Conservation (phyloP, 768 basidiomycete species). For the Serendipita sp. region DNA sequence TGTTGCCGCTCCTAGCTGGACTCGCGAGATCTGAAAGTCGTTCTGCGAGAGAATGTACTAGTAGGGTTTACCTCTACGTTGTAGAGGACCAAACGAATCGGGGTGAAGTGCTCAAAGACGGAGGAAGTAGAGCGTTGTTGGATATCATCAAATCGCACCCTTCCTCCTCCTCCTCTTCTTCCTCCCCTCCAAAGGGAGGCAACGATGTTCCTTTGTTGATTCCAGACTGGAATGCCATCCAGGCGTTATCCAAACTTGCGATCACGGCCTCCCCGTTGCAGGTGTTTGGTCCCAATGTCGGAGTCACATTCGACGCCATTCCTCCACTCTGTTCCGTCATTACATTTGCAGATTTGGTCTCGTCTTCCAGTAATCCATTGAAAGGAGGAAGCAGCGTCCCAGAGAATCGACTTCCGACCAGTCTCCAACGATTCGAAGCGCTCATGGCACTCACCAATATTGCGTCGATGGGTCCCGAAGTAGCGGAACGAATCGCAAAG, state of each 20-base stretch:
- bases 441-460: constrained; percentile 95
- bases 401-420: background rate
- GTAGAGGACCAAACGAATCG: constrained; percentile 65
- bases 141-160: constrained; percentile 27
- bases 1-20: constrained; percentile 42
- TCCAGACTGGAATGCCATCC: constrained; percentile 46
- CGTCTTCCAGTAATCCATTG: background rate
- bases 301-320: constrained; percentile 65
- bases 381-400: too few relatives aligned
- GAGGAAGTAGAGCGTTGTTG: constrained; percentile 53
- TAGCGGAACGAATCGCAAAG: constrained; percentile 47
- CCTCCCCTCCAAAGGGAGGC: background rate
- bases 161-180: background rate
- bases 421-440: constrained; percentile 74
- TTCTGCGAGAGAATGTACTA: constrained; percentile 40
- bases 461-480: constrained; percentile 53
- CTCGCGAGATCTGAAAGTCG: constrained; percentile 38
- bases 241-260: constrained; percentile 81
- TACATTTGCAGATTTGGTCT: background rate
- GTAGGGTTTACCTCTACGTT: constrained; percentile 49
- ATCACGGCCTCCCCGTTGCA: constrained; percentile 84
- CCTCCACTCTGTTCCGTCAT: constrained; percentile 64
- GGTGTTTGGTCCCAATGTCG: constrained; percentile 75
- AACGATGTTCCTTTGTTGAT: constrained; percentile 23
- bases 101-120: constrained; percentile 58